A percentile compares a stretch with the other conserved stretches of the same genome.
These are phyloP conservation scores for Nyctanthes arbortristis DNA, from an alignment of 257 asterid species.

Conservation along the genomic window DNA sequence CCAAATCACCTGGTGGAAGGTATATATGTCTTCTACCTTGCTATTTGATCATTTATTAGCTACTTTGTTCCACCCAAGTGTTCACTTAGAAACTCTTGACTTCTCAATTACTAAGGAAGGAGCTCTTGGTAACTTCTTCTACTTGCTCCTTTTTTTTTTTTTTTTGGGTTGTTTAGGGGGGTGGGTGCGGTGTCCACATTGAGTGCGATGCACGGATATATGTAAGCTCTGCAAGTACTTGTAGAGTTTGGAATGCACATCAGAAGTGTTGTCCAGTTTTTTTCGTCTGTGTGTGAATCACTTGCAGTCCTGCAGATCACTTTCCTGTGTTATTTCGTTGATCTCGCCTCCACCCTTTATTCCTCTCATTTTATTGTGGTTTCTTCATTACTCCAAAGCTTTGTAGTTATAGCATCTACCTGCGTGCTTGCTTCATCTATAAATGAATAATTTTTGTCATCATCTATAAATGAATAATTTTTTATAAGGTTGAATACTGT, in stretches of 20 bases:
- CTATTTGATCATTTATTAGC: not conserved
- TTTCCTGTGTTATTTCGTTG: not conserved
- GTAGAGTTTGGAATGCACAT: conserved; percentile 4
- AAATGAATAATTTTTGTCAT: not conserved
- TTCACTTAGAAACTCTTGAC: not conserved
- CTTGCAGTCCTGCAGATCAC: not conserved
- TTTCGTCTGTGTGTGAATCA: not conserved
- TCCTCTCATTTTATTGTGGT: not conserved
- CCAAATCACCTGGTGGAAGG: conserved; percentile 97
- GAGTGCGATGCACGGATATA: too few species aligned
- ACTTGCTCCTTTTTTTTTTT: not conserved
- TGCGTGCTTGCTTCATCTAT: not conserved
- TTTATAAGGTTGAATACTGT: not conserved
- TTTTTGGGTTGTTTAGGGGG: too few species aligned
- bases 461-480: not conserved
- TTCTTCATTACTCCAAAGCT: not conserved
- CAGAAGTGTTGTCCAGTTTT: not conserved
- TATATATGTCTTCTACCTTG: conserved; percentile 21
- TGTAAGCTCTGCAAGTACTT: not conserved
- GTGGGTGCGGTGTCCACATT: too few species aligned
- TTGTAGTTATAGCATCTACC: not conserved
- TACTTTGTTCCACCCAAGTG: conserved; percentile 6
- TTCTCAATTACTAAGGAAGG: not conserved
- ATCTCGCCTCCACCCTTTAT: not conserved
- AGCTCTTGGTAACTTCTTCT: not conserved